Evolutionary conservation across 495 filamentous ascomycete species (phyloP), one percentile per base, ranked within the genome.

Genomic region (Penicillium coffeae): DNA sequence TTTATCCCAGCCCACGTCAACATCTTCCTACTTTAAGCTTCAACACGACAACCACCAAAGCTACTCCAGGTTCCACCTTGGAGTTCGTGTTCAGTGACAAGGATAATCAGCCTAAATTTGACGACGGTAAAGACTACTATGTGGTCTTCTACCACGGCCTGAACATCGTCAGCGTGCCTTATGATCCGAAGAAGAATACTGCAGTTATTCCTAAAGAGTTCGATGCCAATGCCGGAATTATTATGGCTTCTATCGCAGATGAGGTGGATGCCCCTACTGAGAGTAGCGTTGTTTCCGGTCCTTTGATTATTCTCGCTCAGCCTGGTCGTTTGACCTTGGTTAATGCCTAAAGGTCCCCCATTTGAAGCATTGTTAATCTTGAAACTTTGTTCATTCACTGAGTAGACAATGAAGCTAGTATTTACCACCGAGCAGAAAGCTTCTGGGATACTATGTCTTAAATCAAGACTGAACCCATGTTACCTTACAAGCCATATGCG

Each of bases 61-160:
- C 74, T 30, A 54, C 60, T 12, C 76, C 77, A 0, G 77, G 77
- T 6, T 67, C 72, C 0, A 55, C 42, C 3, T 64, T 79, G 41
- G 53, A 50, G 8, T 64, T 75, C 18, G 63, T 59, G 25, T 80
- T 75, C 54, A 47, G 60, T 1, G 53, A 71, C 38, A 48, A 62
- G 1, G 42, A 41, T 1, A 71, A 72, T 49, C 63, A 73, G 52
- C 76, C 74, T 0, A 20, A 6, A 3, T 78, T 79, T 50, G 50
- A 64, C 9, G 8, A 21, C 20, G 34, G 18, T 7, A 68, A 45
- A 16, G 50, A 68, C 21, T 80, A 80, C 48, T 77, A 71, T 44
- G 75, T 72, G 5, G 75, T 79, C 21, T 79, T 76, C 54, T 78
- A 73, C 62, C 77, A 80, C 36, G 73, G 69, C 9, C 14, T 75